Evolutionary conservation across 352 stramenopile genomes (phyloP).

Genomic region (Globisporangium nagaii): DNA sequence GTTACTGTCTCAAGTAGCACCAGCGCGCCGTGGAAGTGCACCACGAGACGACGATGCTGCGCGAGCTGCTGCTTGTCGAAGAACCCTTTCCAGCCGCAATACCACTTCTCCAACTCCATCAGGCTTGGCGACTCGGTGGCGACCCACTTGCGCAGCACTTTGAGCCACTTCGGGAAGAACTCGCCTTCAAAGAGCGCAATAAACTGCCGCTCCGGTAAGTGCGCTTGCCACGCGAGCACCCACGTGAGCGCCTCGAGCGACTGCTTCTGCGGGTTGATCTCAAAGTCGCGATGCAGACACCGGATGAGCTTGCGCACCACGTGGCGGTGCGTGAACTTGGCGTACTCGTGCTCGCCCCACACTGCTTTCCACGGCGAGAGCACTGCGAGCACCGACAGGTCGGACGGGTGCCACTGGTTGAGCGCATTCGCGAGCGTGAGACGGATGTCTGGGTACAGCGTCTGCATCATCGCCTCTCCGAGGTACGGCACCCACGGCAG

Average conservation of each 20-base stretch:
- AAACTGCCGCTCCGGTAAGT: conserved; percentile 69
- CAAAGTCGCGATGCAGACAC: conserved; percentile 76
- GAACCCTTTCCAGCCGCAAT: conserved; percentile 78
- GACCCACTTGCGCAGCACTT: conserved; percentile 79
- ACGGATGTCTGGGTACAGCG: conserved; percentile 68
- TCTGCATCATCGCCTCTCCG: conserved; percentile 28
- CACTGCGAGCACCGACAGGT: conserved; percentile 53
- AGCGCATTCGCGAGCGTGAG: conserved; percentile 53
- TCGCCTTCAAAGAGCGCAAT: conserved; percentile 85
- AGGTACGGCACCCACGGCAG: conserved; percentile 59
- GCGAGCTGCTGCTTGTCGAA: conserved; percentile 64
- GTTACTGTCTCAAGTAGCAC: conserved; percentile 55
- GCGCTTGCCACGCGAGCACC: conserved; percentile 66
- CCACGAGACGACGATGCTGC: conserved; percentile 48
- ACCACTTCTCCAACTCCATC: conserved; percentile 75
- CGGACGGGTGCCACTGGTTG: conserved; percentile 78
- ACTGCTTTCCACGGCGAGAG: conserved; percentile 65
- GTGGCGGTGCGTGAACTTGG: conserved; percentile 78
- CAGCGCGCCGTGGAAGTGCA: conserved; percentile 75
- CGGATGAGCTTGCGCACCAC: conserved; percentile 72
- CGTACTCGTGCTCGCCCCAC: conserved; percentile 78
- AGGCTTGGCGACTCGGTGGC: conserved; percentile 28
- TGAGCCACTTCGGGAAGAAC: conserved; percentile 90
- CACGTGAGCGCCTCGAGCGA: conserved; percentile 60
- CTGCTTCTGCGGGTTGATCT: conserved; percentile 71